Percentiles rank a stretch among this genome's conserved stretches.
These are phyloP conservation scores for Rhodotorula sp. DNA, from an alignment of 1,284 basidiomycete species.

Conservation along the genomic window DNA sequence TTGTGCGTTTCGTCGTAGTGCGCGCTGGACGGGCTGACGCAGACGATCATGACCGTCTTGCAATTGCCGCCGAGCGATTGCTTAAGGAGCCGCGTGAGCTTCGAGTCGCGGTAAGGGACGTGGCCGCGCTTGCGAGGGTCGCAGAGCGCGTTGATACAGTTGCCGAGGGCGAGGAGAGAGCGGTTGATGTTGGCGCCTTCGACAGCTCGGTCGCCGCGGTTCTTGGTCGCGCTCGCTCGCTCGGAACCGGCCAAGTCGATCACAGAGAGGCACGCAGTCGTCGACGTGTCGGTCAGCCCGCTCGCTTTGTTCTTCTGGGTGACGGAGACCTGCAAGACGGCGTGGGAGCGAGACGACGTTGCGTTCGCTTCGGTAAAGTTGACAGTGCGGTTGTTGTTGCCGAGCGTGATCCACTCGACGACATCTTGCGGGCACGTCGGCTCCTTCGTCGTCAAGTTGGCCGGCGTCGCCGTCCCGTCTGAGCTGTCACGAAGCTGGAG, in stretches of 20 bases:
- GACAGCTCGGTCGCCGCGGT: slow-evolving; percentile 96
- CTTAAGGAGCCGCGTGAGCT: slow-evolving; percentile 90
- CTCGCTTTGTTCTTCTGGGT: slow-evolving; percentile 64
- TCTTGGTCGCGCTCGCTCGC: slow-evolving; percentile 86
- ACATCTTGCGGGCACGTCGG: slow-evolving; percentile 85
- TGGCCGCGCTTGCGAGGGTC: slow-evolving; percentile 77
- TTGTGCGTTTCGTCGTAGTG: slow-evolving; percentile 98
- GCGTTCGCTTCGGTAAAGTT: slow-evolving; percentile 92
- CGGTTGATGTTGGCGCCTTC: slow-evolving; percentile 98
- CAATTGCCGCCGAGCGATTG: slow-evolving; percentile 96
- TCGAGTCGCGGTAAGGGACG: slow-evolving; percentile 92
- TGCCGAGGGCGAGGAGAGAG: slow-evolving; percentile 88
- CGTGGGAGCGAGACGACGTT: slow-evolving; percentile 91
- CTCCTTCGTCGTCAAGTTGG: slow-evolving; percentile 73
- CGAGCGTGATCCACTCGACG: slow-evolving; percentile 81
- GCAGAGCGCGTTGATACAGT: slow-evolving; percentile 95
- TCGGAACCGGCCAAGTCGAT: slow-evolving; percentile 96
- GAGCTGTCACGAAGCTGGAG: slow-evolving; percentile 85
- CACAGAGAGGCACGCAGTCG: slow-evolving; percentile 85
- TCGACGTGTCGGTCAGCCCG: slow-evolving; percentile 68
- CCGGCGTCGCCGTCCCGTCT: slow-evolving; percentile 72
- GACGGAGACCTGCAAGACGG: slow-evolving; percentile 90
- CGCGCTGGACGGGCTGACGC: slow-evolving; percentile 85
- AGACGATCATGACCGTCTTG: slow-evolving; percentile 89
- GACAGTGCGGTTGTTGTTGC: slow-evolving; percentile 82